These are phyloP conservation scores for Gossypium turneri DNA, from an alignment of 345 rosid species.

Conservation along the genomic window DNA sequence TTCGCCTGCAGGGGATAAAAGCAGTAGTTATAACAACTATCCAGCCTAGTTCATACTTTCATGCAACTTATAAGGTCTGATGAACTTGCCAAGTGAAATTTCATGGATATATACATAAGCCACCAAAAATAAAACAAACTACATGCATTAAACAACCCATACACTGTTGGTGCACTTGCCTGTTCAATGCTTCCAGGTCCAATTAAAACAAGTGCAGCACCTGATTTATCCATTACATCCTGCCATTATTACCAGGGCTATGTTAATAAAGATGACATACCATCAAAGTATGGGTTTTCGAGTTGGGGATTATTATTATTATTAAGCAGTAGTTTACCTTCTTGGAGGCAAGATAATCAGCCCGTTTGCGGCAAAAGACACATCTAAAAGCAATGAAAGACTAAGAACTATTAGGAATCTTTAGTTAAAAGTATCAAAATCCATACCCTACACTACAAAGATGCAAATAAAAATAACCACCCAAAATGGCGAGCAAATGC, in stretches of 20 bases:
- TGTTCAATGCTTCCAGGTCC: conserved; percentile 89
- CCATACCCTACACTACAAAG: not conserved
- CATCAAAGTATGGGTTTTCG: not conserved
- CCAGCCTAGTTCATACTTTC: not conserved
- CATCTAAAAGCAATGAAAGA: conserved; percentile 47
- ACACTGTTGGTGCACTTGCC: conserved; percentile 30
- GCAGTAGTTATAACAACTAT: conserved; percentile 12
- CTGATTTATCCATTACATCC: conserved; percentile 81
- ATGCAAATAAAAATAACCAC: conserved; percentile 27
- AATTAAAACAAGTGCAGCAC: conserved; percentile 68
- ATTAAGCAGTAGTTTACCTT: conserved; percentile 45
- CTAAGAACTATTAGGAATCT: not conserved
- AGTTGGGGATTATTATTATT: not conserved
- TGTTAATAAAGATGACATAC: not conserved
- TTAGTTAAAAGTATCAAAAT: not conserved
- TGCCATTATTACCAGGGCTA: conserved; percentile 19
- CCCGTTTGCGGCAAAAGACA: conserved; percentile 80
- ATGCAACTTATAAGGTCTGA: not conserved
- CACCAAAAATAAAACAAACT: not conserved
- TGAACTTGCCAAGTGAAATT: conserved; percentile 1
- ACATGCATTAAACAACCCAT: not conserved
- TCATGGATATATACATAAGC: not conserved
- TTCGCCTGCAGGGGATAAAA: conserved; percentile 60
- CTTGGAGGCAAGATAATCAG: conserved; percentile 75
- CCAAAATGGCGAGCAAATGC: conserved; percentile 97